These are phyloP conservation scores for Acorus calamus DNA, from an alignment of 106 monocot genomes.

Conservation along the genomic window DNA sequence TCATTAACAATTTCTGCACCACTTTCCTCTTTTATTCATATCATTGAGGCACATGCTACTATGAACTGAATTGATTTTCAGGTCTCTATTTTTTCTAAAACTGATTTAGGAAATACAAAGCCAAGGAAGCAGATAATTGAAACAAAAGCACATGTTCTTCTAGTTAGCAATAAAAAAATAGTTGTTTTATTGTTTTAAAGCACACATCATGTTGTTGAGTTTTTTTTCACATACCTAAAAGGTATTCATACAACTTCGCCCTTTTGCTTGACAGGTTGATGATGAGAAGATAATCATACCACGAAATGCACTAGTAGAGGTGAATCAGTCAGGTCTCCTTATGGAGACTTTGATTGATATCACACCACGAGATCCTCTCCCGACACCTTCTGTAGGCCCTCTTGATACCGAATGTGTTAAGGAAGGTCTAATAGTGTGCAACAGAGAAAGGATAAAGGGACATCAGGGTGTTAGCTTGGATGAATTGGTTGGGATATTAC, in stretches of 20 bases:
- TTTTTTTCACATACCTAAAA: no score
- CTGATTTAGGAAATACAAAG: no score
- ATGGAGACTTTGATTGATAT: conserved; percentile 98
- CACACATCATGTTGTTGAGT: no score
- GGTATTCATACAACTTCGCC: neutral
- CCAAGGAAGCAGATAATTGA: no score
- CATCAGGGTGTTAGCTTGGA: conserved; percentile 90
- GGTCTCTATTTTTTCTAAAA: no score
- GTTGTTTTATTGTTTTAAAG: no score
- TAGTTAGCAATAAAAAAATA: no score
- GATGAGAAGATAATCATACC: conserved; percentile 90
- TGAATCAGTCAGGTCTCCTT: conserved; percentile 96
- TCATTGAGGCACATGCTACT: no score
- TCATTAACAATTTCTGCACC: no score
- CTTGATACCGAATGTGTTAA: conserved; percentile 57
- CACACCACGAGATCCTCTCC: conserved; percentile 85
- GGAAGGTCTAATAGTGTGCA: conserved; percentile 84
- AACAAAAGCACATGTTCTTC: no score
- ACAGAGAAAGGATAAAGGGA: conserved; percentile 72
- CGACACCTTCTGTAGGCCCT: conserved; percentile 60
- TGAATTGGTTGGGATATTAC: conserved; percentile 86
- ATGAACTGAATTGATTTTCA: no score
- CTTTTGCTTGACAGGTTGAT: conserved; percentile 49
- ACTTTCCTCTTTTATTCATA: no score
- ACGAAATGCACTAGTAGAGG: conserved; percentile 81